A percentile compares a stretch with the other conserved stretches of the same genome.
These are phyloP conservation scores for Hibiscus syriacus DNA, from an alignment of 345 rosid species.

Conservation along the genomic window DNA sequence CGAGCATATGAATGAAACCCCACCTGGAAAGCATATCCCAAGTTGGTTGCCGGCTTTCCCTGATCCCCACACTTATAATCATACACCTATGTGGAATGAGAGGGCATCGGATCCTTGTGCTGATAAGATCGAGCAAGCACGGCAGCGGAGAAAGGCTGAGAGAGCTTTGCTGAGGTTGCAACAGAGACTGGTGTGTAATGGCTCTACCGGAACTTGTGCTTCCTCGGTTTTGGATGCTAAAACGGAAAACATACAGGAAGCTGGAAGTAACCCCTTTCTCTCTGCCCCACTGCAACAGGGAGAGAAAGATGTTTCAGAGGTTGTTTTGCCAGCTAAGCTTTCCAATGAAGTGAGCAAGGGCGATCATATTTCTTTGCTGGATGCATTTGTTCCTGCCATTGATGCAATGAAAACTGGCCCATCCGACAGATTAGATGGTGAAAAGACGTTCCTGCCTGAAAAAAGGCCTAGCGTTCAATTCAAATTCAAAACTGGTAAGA, in stretches of 20 bases:
- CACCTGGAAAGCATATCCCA: slow-evolving; percentile 85
- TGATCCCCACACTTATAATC: too few species aligned
- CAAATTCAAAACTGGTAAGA: slow-evolving; percentile 57
- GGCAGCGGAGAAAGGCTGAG: slow-evolving; percentile 84
- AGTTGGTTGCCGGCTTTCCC: too few species aligned
- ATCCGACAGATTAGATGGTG: slow-evolving; percentile 31
- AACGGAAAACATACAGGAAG: slow-evolving; percentile 20
- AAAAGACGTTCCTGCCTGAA: slow-evolving; percentile 40
- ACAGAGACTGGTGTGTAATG: too few species aligned
- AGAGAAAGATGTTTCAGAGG: slow-evolving; percentile 39
- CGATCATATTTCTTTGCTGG: too few species aligned
- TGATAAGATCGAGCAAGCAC: slow-evolving; percentile 79
- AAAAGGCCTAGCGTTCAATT: slow-evolving; percentile 47
- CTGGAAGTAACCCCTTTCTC: slow-evolving; percentile 25
- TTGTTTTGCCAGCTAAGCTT: slow-evolving; percentile 36
- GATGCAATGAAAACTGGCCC: slow-evolving; percentile 49
- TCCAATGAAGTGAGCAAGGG: too few species aligned
- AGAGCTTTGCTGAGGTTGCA: slow-evolving; percentile 78
- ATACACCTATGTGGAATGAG: too few species aligned
- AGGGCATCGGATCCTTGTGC: too few species aligned
- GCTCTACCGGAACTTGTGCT: slow-evolving; percentile 32
- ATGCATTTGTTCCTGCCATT: too few species aligned
- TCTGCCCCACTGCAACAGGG: slow-evolving; percentile 35
- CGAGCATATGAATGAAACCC: slow-evolving; percentile 55
- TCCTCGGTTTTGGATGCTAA: slow-evolving; percentile 23